These are phyloP conservation scores for Trichosporon ovoides DNA, from an alignment of 1,284 basidiomycete genomes.

Conservation along the genomic window DNA sequence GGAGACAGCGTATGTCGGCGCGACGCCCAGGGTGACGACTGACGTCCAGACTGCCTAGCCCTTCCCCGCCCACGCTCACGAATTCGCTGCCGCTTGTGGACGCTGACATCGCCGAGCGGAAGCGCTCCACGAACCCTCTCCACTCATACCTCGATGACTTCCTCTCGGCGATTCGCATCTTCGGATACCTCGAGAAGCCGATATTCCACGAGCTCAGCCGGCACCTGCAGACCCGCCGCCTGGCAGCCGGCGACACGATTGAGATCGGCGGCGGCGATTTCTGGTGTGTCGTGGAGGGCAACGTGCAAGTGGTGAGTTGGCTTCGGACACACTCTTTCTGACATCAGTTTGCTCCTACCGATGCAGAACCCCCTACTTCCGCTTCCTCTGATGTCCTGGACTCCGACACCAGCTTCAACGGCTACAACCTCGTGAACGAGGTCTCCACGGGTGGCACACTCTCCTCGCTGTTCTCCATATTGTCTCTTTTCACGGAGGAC, in stretches of 20 bases:
- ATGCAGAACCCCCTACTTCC: constrained; percentile 13
- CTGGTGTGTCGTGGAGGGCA: constrained; percentile 92
- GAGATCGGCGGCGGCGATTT: constrained; percentile 83
- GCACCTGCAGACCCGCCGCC: constrained; percentile 81
- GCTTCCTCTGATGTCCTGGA: constrained; percentile 30
- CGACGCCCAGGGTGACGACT: constrained; percentile 9
- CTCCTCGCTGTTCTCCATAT: constrained; percentile 91
- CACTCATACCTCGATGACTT: constrained; percentile 96
- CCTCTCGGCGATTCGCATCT: constrained; percentile 84
- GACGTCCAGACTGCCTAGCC: constrained; percentile 26
- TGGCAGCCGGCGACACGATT: constrained; percentile 82
- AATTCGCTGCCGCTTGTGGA: constrained; percentile 29
- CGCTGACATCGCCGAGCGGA: constrained; percentile 60
- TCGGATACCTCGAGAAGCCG: constrained; percentile 91
- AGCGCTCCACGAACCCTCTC: constrained; percentile 59
- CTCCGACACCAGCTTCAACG: constrained; percentile 58
- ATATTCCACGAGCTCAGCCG: constrained; percentile 92
- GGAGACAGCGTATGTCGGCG: constrained; percentile 60
- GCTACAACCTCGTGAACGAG: constrained; percentile 88
- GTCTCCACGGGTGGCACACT: constrained; percentile 91
- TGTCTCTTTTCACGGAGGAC: constrained; percentile 93
- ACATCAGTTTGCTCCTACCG: constrained; percentile 57
- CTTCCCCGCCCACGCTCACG: constrained; percentile 32
- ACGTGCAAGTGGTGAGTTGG: constrained; percentile 48
- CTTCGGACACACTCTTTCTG: neutral